phyloP scores from a whole-genome alignment of 257 asterid species.

The Solanum pinnatisectum region DNA sequence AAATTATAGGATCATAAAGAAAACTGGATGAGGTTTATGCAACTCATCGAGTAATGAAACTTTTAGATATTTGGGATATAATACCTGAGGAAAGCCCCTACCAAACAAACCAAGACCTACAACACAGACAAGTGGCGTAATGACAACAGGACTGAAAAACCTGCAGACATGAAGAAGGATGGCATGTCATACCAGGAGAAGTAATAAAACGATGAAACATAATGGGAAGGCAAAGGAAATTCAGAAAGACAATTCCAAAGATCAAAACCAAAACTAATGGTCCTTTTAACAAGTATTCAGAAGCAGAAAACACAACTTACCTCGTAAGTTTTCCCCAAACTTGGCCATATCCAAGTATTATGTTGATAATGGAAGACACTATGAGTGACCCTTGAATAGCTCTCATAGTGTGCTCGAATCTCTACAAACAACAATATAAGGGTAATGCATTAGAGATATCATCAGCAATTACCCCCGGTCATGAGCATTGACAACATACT shows the following conservation, averaged over 20 bases:
- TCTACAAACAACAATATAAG: slow-evolving; percentile 42
- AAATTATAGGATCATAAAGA: slow-evolving; percentile 2
- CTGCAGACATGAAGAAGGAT: slow-evolving; percentile 24
- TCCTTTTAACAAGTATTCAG: not conserved
- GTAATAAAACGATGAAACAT: not conserved
- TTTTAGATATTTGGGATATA: not conserved
- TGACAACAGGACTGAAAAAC: slow-evolving; percentile 61
- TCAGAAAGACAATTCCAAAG: not conserved
- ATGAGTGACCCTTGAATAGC: slow-evolving; percentile 91
- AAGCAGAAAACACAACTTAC: slow-evolving; percentile 23
- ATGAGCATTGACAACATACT: not conserved
- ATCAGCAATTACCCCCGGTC: not conserved
- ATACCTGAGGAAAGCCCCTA: slow-evolving; percentile 86
- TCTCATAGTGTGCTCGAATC: slow-evolving; percentile 81
- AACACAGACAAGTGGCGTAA: slow-evolving; percentile 78
- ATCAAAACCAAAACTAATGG: not conserved
- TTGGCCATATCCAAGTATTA: slow-evolving; percentile 65
- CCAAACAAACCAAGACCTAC: slow-evolving; percentile 85
- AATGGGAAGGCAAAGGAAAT: not conserved
- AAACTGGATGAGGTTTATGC: slow-evolving; percentile 1
- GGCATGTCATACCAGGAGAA: not conserved
- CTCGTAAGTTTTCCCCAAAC: slow-evolving; percentile 81
- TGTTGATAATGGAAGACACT: slow-evolving; percentile 79
- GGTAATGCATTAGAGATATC: not conserved
- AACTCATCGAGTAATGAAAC: not conserved